A percentile compares a stretch with the other conserved stretches of the same genome.
Conservation (phyloP, 2,329 filamentous ascomycete genomes). For the Pseudogymnoascus verrucosus region DNA sequence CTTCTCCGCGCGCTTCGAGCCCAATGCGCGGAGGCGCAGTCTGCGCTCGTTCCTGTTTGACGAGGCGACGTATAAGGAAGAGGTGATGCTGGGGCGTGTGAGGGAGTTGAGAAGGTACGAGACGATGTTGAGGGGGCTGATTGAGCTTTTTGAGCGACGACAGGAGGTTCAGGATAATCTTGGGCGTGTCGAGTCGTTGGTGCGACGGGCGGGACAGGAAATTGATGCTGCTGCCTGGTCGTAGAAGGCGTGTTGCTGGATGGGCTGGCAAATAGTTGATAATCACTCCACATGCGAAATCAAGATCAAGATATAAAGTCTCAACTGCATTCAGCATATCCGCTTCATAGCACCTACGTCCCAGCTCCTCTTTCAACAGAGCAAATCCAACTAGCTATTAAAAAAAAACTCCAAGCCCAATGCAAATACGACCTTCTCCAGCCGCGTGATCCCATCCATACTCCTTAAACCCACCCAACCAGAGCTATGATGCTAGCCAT, state of each 20-base stretch:
- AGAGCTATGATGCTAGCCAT: neutral
- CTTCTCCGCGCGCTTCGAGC: neutral
- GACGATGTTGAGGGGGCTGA: neutral
- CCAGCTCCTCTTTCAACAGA: neutral
- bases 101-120: neutral
- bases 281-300: neutral
- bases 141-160: neutral
- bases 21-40: too few species aligned
- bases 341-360: neutral
- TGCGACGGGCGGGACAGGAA: neutral
- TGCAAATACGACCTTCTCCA: neutral
- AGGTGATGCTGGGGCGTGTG: neutral
- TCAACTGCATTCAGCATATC: neutral
- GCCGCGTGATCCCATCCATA: neutral
- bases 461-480: neutral
- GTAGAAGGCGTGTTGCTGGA: neutral
- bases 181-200: neutral
- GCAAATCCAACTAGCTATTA: neutral
- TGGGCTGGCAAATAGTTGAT: neutral
- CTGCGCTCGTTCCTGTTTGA: too few species aligned
- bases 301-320: neutral
- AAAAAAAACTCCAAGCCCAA: constrained; percentile 2
- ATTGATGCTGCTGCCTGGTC: neutral
- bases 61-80: neutral
- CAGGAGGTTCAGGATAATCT: neutral